phyloP scores from a whole-genome alignment of 441 rosid species.

The Mallotus repandus region DNA sequence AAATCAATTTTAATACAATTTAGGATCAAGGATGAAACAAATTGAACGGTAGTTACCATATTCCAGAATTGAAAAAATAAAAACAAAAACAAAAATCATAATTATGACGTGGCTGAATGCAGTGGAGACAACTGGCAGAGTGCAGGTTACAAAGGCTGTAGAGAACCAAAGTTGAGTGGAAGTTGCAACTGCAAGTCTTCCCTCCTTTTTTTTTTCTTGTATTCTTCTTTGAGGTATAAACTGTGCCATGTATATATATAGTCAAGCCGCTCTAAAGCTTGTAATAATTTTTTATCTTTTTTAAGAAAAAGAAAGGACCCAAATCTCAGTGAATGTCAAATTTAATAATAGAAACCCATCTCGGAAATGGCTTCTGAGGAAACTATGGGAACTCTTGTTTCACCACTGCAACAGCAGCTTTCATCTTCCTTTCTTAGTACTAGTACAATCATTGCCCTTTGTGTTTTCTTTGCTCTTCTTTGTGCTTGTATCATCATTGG shows the following conservation, averaged over 20 bases:
- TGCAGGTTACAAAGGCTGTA: neutral
- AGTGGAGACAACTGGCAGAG: neutral
- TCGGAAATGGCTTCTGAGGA: constrained; percentile 37
- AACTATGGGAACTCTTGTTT: constrained; percentile 11
- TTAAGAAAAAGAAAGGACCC: neutral
- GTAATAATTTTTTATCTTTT: too few species aligned
- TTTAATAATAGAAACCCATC: constrained; percentile 1
- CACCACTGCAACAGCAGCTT: constrained; percentile 23
- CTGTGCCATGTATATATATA: too few species aligned
- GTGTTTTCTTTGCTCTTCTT: constrained; percentile 60
- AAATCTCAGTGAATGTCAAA: constrained; percentile 21
- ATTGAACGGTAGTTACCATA: too few species aligned
- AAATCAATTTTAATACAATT: too few species aligned
- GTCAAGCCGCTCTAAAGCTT: too few species aligned
- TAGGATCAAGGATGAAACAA: too few species aligned
- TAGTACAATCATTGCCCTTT: constrained; percentile 46
- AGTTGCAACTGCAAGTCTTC: constrained; percentile 45
- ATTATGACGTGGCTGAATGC: neutral
- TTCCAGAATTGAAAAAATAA: too few species aligned
- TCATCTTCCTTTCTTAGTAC: constrained; percentile 40
- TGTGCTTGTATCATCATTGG: constrained; percentile 63
- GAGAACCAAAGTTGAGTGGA: neutral
- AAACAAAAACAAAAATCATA: too few species aligned
- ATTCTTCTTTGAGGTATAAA: too few species aligned
- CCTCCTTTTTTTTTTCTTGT: constrained; percentile 27